These are phyloP conservation scores for Cruciata laevipes DNA, from an alignment of 257 asterid genomes.

Conservation along the genomic window DNA sequence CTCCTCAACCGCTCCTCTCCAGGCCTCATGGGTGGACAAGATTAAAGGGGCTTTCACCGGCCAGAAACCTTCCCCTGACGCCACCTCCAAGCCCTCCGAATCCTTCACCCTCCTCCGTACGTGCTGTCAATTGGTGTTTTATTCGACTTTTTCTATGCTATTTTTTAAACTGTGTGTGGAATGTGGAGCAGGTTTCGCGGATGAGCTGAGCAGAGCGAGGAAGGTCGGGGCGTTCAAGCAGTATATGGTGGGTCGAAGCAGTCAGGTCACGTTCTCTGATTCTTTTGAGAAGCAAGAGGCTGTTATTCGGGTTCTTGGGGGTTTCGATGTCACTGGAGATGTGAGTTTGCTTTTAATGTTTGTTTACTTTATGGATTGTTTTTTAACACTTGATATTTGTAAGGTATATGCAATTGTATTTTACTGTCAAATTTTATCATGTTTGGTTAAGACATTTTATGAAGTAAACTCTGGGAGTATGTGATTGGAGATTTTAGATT, in stretches of 20 bases:
- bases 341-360: slow-evolving; percentile 20
- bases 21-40: slow-evolving; percentile 75
- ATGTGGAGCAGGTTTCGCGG: slow-evolving; percentile 56
- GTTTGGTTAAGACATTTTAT: no score
- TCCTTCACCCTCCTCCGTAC: slow-evolving; percentile 75
- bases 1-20: slow-evolving; percentile 50
- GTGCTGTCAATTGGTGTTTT: slow-evolving; percentile 10
- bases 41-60: slow-evolving; percentile 73
- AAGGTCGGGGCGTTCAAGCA: slow-evolving; percentile 60
- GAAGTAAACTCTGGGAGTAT: neutral
- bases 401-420: no score
- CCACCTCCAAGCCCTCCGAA: slow-evolving; percentile 21
- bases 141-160: neutral
- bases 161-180: neutral
- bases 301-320: slow-evolving; percentile 63
- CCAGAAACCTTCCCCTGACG: slow-evolving; percentile 30
- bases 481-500: neutral
- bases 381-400: no score
- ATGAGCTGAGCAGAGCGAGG: slow-evolving; percentile 74
- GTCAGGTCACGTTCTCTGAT: slow-evolving; percentile 59
- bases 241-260: slow-evolving; percentile 64
- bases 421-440: no score
- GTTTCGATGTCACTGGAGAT: slow-evolving; percentile 77
- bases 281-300: slow-evolving; percentile 83
- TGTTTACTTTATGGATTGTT: neutral